Base-by-base conservation (phyloP, 345 rosid species). In the Adansonia digitata region DNA sequence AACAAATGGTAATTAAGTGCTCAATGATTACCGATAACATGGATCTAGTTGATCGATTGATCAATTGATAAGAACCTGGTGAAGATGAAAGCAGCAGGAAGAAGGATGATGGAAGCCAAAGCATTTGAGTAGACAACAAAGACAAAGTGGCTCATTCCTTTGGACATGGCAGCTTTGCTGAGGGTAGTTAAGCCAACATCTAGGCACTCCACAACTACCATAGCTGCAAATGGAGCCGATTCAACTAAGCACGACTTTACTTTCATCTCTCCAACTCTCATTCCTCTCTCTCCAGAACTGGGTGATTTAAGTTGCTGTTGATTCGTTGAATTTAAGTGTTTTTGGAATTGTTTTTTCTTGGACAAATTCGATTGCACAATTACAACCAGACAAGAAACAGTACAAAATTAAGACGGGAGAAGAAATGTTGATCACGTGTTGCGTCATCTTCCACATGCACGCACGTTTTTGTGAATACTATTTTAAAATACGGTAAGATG, bases 161-260 rank as follows among this genome's bases (percentile, higher is more conserved):
- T 51, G 20, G 89, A 84, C 83, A 88, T 82, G 75, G 88, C 89
- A n/a, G 84, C 85, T 71, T 88, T 84, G 75, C 76, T 82, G 17
- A 88, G 59, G 4, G 89, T 82, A 5, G 85, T 81, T 52, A 88
- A 34, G 31, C 82, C 91, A 34, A 82, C 86, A 69, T 74, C 83
- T n/a, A 79, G 49, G 61, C 59, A 70, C 68, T 81, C 86, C 65
- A 80, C 75, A 65, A 48, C 65, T 78, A 81, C 80, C 88, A 86
- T 84, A 26, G 83, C 86, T 62, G 78, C 89, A 74, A 77, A 75
- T 35, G 88, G 91, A 6, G 76, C 61, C 71, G 56, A 72, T n/a
- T 57, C 59, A 48, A 45, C 35, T 71, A 80, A 24, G 24, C 53
- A 37, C 6, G 78, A 75, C 29, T 60, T 70, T 74, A 66, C 48